phyloP scores from a whole-genome alignment of 345 rosid species.

The Bretschneidera sinensis region DNA sequence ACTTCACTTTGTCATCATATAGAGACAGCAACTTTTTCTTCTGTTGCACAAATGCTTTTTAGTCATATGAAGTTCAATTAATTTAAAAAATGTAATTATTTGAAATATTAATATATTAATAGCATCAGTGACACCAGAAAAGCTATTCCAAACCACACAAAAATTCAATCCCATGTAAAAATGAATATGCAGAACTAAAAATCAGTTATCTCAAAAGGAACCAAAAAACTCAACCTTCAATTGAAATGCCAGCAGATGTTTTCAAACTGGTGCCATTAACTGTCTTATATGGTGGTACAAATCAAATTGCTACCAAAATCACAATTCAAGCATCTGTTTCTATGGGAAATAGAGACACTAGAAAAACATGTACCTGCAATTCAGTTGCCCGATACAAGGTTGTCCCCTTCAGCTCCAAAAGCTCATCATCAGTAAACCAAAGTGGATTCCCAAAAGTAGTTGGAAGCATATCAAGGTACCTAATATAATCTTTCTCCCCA shows the following conservation, averaged over 20 bases:
- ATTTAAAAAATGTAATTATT: neutral
- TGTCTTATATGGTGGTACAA: neutral
- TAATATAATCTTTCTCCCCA: constrained; percentile 20
- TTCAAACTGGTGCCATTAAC: neutral
- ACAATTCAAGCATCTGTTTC: neutral
- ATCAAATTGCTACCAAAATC: neutral
- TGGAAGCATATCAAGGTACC: constrained; percentile 95
- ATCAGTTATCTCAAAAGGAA: neutral
- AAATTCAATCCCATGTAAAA: neutral
- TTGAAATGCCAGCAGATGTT: neutral
- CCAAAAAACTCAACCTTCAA: neutral
- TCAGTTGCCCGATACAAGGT: constrained; percentile 66
- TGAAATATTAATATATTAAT: no score
- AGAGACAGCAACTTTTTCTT: constrained; percentile 56
- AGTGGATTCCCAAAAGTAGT: constrained; percentile 70
- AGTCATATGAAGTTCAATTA: neutral
- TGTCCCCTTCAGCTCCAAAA: constrained; percentile 71
- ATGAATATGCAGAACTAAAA: neutral
- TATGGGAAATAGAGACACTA: neutral
- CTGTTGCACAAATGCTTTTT: constrained; percentile 37
- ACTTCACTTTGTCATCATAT: constrained; percentile 62
- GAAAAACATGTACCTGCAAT: constrained; percentile 51
- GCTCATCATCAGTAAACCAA: constrained; percentile 83
- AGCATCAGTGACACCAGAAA: no score
- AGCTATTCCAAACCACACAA: neutral